phyloP scores from a whole-genome alignment of 2,329 filamentous ascomycete species.

The Beauveria brongniartii region DNA sequence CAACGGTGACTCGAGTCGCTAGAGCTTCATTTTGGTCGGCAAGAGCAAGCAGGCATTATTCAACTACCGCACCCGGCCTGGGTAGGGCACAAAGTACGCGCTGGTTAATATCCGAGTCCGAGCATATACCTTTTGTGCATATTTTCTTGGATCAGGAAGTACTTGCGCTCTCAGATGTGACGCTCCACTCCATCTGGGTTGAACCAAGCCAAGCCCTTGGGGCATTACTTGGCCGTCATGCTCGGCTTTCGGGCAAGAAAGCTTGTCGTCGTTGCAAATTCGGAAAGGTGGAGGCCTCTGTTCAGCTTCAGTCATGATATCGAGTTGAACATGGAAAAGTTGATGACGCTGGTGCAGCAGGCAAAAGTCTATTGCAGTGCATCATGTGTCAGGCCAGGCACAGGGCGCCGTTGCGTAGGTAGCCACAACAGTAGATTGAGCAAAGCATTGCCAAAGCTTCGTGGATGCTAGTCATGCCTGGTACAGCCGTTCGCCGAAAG shows the following conservation, averaged over 20 bases:
- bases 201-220: background rate
- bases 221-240: background rate
- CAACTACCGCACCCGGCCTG: too few species aligned
- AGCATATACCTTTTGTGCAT: background rate
- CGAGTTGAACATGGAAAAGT: background rate
- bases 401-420: too few species aligned
- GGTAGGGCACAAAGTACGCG: too few species aligned
- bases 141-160: background rate
- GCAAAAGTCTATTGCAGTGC: too few species aligned
- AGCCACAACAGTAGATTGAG: too few species aligned
- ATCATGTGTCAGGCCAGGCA: too few species aligned
- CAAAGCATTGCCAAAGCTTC: background rate
- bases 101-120: background rate
- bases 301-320: background rate
- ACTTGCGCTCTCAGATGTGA: background rate
- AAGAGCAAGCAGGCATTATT: too few species aligned
- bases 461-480: background rate
- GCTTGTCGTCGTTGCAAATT: background rate
- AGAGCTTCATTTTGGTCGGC: too few species aligned
- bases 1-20: too few species aligned
- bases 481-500: too few species aligned
- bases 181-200: background rate
- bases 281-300: background rate
- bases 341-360: too few species aligned
- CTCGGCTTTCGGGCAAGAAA: background rate